phyloP scores from a whole-genome alignment of 129 eudicot species.

The sunflower (Helianthus annuus) region DNA sequence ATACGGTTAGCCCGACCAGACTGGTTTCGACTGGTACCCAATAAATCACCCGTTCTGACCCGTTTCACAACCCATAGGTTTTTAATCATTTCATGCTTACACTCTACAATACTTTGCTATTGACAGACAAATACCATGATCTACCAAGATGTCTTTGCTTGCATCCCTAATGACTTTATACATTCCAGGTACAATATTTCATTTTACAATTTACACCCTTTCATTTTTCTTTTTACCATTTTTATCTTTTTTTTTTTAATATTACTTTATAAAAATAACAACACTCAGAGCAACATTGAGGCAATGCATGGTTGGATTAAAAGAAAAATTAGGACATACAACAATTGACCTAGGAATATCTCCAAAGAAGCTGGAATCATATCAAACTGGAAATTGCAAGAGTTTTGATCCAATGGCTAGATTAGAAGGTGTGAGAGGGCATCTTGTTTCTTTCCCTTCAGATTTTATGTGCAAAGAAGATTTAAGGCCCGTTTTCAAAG shows the following conservation, averaged over 20 bases:
- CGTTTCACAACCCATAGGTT: background rate
- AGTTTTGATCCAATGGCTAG: conserved; percentile 82
- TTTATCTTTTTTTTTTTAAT: background rate
- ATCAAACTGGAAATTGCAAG: conserved; percentile 58
- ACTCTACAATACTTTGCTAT: conserved; percentile 10
- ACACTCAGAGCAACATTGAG: conserved; percentile 69
- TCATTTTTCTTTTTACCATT: background rate
- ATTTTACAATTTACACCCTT: no score
- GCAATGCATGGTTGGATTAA: conserved; percentile 70
- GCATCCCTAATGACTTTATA: conserved; percentile 91
- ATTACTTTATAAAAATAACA: background rate
- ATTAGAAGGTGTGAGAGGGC: conserved; percentile 76
- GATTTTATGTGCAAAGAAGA: conserved; percentile 98
- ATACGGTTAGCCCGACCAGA: background rate
- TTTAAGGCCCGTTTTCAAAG: conserved; percentile 89
- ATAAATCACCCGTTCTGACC: background rate
- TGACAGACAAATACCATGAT: conserved; percentile 90
- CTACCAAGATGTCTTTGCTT: conserved; percentile 95
- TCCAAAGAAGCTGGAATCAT: conserved; percentile 71
- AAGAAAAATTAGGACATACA: conserved; percentile 74
- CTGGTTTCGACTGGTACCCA: background rate
- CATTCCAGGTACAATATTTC: conserved; percentile 67
- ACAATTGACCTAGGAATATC: conserved; percentile 95
- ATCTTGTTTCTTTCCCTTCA: conserved; percentile 88
- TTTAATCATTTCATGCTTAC: conserved; percentile 1